Base-by-base conservation (phyloP, 345 rosid genomes). In the Chamaenerion angustifolium region DNA sequence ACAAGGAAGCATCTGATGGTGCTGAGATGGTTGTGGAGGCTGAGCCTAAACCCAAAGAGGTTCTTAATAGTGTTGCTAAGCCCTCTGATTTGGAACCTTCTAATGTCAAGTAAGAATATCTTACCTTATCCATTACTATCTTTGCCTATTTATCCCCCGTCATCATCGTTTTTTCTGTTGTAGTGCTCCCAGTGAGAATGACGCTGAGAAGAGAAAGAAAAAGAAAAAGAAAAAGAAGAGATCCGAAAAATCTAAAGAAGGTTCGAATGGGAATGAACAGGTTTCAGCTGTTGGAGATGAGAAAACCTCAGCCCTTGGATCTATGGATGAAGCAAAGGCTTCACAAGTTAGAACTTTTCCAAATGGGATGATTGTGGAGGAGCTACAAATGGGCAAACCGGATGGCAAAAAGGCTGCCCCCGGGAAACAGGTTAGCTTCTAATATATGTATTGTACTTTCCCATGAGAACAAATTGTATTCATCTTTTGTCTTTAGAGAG, bases 351-450 rank as follows among this genome's bases (percentile, higher is more conserved):
- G 94, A 65, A 77, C 88, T 48, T 85, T 72, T 62, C 65, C 90
- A 4, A 88, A 88, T 63, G 99, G 99, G 45, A 74, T 93, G 62
- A 73, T 79, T 52, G 76, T 93, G 42, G 85, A 93, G 71, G 94
- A 88, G 69, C 37, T 93, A 54, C 66, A 59, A 52, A 80, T 93
- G 84, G 94, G 99, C 62, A 79, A 73, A 68, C 96, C 99, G 12
- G 80, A 82, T 61, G 94, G 84, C 52, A 88, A 72, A 76, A 81
- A 71, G 66, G 99, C 99, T 62, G 62, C 76, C 51, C 88, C 81
- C 52, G 96, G 96, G 54, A 76, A 71, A 46, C 68, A 66, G 94
- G 99, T 85, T 35, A 23, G 49, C 25, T 46, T 40, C 55, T 42
- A 4, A 1, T 37, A 48, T 49, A 13, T 12, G 5, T 25, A 1